phyloP scores from a whole-genome alignment of 2,329 filamentous ascomycete species.

The Verruconis gallopava region DNA sequence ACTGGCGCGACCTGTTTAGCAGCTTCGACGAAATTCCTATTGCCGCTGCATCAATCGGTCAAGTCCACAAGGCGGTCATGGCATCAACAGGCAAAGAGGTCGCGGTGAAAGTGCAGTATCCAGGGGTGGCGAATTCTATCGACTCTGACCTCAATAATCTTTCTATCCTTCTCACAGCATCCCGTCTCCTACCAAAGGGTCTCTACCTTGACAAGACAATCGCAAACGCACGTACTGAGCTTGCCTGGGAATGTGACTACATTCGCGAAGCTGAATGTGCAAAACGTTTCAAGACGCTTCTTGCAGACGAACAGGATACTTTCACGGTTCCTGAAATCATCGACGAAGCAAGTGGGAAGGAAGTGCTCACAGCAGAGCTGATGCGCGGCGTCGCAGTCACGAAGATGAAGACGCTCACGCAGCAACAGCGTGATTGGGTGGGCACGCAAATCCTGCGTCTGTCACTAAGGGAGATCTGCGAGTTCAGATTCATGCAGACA shows the following conservation, averaged over 20 bases:
- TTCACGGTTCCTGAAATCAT: slow-evolving; percentile 74
- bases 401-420: slow-evolving; percentile 59
- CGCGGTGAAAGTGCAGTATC: slow-evolving; percentile 95
- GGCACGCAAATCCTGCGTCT: slow-evolving; percentile 86
- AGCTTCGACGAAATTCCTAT: slow-evolving; percentile 86
- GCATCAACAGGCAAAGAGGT: slow-evolving; percentile 63
- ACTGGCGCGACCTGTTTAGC: slow-evolving; percentile 75
- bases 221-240: slow-evolving; percentile 79
- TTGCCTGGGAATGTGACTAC: slow-evolving; percentile 97
- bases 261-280: slow-evolving; percentile 74
- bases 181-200: slow-evolving; percentile 77
- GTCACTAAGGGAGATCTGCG: slow-evolving; percentile 81
- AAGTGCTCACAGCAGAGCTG: slow-evolving; percentile 87
- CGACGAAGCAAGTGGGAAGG: slow-evolving; percentile 64
- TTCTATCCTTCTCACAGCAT: slow-evolving; percentile 78
- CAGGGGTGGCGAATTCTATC: slow-evolving; percentile 89
- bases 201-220: slow-evolving; percentile 96
- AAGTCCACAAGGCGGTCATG: slow-evolving; percentile 78
- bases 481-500: slow-evolving; percentile 98
- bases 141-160: slow-evolving; percentile 94
- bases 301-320: slow-evolving; percentile 57
- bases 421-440: slow-evolving; percentile 87
- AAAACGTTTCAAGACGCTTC: slow-evolving; percentile 59
- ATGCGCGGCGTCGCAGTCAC: slow-evolving; percentile 81
- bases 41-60: slow-evolving; percentile 90